Conservation (phyloP, 371 early-diverging fungal genomes). For the Mortierella polycephala region DNA sequence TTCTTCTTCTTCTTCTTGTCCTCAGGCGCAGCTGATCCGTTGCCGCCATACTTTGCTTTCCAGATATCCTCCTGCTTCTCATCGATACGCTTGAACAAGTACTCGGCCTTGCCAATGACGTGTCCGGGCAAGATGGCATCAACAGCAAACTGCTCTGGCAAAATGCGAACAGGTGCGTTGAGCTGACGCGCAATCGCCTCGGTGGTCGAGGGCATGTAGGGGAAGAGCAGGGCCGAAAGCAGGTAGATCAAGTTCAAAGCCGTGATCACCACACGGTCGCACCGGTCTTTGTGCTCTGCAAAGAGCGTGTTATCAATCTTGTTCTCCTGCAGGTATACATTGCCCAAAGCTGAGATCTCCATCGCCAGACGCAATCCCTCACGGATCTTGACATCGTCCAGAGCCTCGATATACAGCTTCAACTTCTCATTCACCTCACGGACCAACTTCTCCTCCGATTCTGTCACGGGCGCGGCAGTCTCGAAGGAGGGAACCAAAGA, state of each 20-base stretch:
- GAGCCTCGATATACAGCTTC: slow-evolving; percentile 76
- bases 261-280: slow-evolving; percentile 87
- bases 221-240: slow-evolving; percentile 87
- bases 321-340: slow-evolving; percentile 95
- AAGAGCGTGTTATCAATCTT: slow-evolving; percentile 91
- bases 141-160: slow-evolving; percentile 78
- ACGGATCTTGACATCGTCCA: slow-evolving; percentile 92
- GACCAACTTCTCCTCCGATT: slow-evolving; percentile 74
- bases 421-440: slow-evolving; percentile 87
- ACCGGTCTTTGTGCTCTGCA: slow-evolving; percentile 76
- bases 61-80: slow-evolving; percentile 78
- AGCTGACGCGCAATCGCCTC: slow-evolving; percentile 83
- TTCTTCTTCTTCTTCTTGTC: slow-evolving; percentile 60
- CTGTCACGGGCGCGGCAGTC: slow-evolving; percentile 58
- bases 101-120: slow-evolving; percentile 86
- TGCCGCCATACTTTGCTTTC: slow-evolving; percentile 79
- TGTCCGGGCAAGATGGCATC: slow-evolving; percentile 84
- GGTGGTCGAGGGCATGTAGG: slow-evolving; percentile 94
- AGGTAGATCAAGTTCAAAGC: slow-evolving; percentile 91
- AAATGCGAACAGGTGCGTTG: slow-evolving; percentile 79
- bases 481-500: slow-evolving; percentile 78
- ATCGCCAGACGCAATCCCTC: slow-evolving; percentile 88
- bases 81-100: slow-evolving; percentile 92
- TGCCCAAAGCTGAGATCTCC: slow-evolving; percentile 96
- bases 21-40: slow-evolving; percentile 43